Percentiles rank a stretch among this genome's conserved stretches.
These are phyloP conservation scores for Aquilaria sinensis DNA, from an alignment of 345 rosid species.

Conservation along the genomic window DNA sequence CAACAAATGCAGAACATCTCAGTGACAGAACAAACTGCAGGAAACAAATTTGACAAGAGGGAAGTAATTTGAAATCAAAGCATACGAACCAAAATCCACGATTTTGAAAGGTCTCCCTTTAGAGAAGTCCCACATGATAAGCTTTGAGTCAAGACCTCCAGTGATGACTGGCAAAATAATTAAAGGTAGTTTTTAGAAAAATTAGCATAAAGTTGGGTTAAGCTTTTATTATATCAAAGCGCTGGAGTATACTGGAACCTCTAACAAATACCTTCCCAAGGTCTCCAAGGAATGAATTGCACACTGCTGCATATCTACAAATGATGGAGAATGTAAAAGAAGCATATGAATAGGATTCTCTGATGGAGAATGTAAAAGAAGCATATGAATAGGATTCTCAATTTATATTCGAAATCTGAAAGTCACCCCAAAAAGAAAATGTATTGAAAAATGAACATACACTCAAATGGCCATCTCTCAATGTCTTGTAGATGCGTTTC, in stretches of 20 bases:
- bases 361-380: constrained; percentile 6
- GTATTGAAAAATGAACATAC: constrained; percentile 53
- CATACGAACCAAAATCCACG: constrained; percentile 61
- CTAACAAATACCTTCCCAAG: constrained; percentile 72
- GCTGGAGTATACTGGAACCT: constrained; percentile 3
- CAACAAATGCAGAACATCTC: no score
- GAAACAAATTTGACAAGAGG: no score
- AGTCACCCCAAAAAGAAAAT: neutral
- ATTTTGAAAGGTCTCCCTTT: constrained; percentile 63
- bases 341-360: neutral
- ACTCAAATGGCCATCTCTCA: constrained; percentile 82
- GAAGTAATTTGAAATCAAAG: neutral
- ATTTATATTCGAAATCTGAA: neutral
- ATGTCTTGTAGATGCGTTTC: constrained; percentile 65
- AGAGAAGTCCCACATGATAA: constrained; percentile 91
- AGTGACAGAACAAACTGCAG: no score
- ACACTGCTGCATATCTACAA: constrained; percentile 86
- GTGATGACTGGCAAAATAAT: constrained; percentile 48
- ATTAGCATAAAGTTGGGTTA: neutral
- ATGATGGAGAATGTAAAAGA: constrained; percentile 8
- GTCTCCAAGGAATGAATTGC: constrained; percentile 92
- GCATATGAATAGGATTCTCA: neutral
- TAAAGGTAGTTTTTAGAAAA: neutral
- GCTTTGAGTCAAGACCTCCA: constrained; percentile 91
- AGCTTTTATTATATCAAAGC: neutral